Conservation (phyloP, 176 grass and related monocot genomes). For the Eragrostis curvula region DNA sequence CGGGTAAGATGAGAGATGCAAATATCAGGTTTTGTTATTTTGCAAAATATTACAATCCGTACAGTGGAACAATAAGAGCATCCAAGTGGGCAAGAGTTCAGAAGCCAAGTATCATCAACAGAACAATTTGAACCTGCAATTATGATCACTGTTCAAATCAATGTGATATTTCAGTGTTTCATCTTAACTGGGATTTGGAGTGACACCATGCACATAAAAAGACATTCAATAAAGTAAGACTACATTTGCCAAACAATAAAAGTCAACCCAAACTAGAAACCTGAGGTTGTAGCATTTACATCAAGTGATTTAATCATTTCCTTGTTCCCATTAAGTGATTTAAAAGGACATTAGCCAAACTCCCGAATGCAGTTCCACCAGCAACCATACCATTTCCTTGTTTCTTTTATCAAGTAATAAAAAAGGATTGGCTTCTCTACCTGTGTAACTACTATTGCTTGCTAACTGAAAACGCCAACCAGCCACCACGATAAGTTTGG, state of each 20-base stretch:
- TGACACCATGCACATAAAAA: not conserved
- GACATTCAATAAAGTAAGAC: constrained; percentile 6
- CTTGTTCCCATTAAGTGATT: too few species aligned
- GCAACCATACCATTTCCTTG: constrained; percentile 20
- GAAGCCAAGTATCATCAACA: not conserved
- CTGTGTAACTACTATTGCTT: not conserved
- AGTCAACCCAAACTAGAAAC: constrained; percentile 21
- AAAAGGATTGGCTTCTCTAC: constrained; percentile 1
- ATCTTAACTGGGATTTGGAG: not conserved
- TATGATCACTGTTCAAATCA: not conserved
- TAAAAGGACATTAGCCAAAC: constrained; percentile 1
- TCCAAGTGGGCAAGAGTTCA: not conserved
- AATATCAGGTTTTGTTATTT: not conserved
- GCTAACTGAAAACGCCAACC: not conserved
- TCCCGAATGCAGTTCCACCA: constrained; percentile 1
- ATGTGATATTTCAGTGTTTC: not conserved
- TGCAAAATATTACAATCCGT: not conserved
- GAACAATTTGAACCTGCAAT: not conserved
- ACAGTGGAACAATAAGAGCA: not conserved
- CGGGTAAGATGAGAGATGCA: not conserved
- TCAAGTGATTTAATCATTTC: too few species aligned
- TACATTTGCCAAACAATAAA: not conserved
- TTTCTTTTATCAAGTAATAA: constrained; percentile 30
- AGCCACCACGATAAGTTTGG: not conserved
- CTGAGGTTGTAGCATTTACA: not conserved